Evolutionary conservation across 2,329 filamentous ascomycete species (phyloP), one percentile per base, ranked within the genome.

Genomic region (Fusarium oligoseptatum): DNA sequence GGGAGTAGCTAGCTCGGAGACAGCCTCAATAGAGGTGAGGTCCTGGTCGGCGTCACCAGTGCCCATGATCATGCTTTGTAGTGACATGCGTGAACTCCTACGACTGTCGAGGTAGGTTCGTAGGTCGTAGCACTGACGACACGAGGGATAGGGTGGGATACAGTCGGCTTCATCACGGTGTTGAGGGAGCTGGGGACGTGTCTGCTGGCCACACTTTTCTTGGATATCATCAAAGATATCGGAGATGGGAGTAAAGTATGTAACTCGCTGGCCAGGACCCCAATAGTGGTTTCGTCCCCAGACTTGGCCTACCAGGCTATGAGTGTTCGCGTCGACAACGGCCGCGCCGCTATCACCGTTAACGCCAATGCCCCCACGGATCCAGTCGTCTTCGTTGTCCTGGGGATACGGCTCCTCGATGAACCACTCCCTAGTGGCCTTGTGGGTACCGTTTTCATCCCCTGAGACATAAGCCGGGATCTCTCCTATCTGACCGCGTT

Each of bases 211-310:
- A 58, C 84, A 86, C 60, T 81, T 82, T 71, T 87, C 85, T 66
- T 86, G 84, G 27, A 86, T 85, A 56, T 87, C 85, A 43, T 87
- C 84, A 24, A 87, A 83, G 15, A 87, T 80, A 68, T 87, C 85
- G 34, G 80, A 75, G 20, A 86, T 82, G 2, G 85, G 84, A 6
- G 85, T 86, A 74, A 87, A 87, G 76, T 80, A 87, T 6, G 85
- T 83, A 0, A 81, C 67, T 1, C 85, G 79, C 2, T 84, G 84
- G 0, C 85, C 85, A 0, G 82, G 70, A 0, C 84, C 85, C 76
- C 80, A 85, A 71, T 86, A 86, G 24, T 77, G 81, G 72, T 86
- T 86, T 15, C 84, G 79, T 1, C 85, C 85, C 85, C 85, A 86
- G 39, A 87, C 79, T 65, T 85, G 84, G 8, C 85, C 85, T 24